Evolutionary conservation across 306 rosid species (phyloP), one percentile per base, ranked within the genome.

Genomic region (Albizia julibrissin): DNA sequence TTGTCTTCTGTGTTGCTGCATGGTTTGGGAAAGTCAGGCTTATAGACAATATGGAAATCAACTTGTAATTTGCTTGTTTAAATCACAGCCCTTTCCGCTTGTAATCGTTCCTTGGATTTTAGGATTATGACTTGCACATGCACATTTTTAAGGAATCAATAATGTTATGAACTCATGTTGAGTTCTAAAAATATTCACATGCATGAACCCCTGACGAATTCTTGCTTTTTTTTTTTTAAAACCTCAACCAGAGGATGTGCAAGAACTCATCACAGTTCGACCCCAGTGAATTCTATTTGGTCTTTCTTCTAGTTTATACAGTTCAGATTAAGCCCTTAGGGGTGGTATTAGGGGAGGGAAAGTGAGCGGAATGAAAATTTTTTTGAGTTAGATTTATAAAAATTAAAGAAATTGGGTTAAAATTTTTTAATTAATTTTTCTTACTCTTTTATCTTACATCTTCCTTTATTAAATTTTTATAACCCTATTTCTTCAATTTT

Each of bases 21-120:
- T 89, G 90, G 92, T 95, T 95, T 86, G 98, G 97, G 74, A 91
- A 83, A 74, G 97, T 90, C 40, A 87, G 96, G 84, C 89, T 93
- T 76, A 74, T 91, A 84, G 97, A 95, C 89, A 95, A 91, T 89
- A 87, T 89, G 84, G 98, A 95, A 89, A 90, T 95, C 79, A 80
- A 77, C 75, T 62, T 87, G 39, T 87, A 83, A 89, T 71, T 14
- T 26, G n/a, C 75, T 71, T 71, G 58, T 44, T 44, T 6, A 7
- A 71, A 44, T 13, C 58, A 43, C 6, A 71, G 56, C 34, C 5
- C 22, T 21, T 6, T 22, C 2, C 2, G 15, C 69, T 26, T 27
- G 5, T 58, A 14, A 40, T 56, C 39, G 19, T 2, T 1, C 18
- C 40, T 64, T 27, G 44, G 42, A 66, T 33, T 18, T 65, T 66